Evolutionary conservation across 441 rosid genomes (phyloP), one percentile per base, ranked within the genome.

Genomic region (Mallotus japonicus): DNA sequence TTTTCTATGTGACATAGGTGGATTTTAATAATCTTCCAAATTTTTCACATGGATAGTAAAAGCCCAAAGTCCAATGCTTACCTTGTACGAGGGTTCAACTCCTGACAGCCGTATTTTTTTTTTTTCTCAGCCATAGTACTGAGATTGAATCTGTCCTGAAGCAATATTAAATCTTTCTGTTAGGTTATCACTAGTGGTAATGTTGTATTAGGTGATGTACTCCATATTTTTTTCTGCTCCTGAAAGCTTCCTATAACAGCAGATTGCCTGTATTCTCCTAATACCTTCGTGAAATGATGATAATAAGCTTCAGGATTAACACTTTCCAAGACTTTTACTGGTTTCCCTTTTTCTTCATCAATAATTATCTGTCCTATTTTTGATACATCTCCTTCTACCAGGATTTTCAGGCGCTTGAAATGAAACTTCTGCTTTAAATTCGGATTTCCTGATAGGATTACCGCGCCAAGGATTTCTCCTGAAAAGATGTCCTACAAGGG

Each of bases 391-490:
- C 77, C 82, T 62, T 76, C 73, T 50, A 77, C 73, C 34, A 75
- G 13, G 73, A 83, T 50, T 76, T 73, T 76, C 59, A 78, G 56
- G 19, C 46, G 56, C 50, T 66, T 74, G 44, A 19, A 40, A 14
- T 42, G 50, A 16, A 76, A 78, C 14, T 42, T 76, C 53, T 47
- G 65, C 13, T 80, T 71, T 51, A 76, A 50, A 5, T 37, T 37
- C 0, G 40, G 40, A 37, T 37, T 37, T 37, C 6, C 40, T 37
- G 73, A 75, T 49, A 76, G 51, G 54, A 66, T 42, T 55, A 73
- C 71, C 34, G 81, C 83, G 28, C 82, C 83, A 8, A 78, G 78
- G 46, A 76, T 71, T 77, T 80, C 85, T 32, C 83, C 85, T 53
- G 40, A 37, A 37, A 37, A 37, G 5, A 37, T 37, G 40, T 37